phyloP scores from a whole-genome alignment of 2,329 filamentous ascomycete genomes.

The Aureobasidium sp. region DNA sequence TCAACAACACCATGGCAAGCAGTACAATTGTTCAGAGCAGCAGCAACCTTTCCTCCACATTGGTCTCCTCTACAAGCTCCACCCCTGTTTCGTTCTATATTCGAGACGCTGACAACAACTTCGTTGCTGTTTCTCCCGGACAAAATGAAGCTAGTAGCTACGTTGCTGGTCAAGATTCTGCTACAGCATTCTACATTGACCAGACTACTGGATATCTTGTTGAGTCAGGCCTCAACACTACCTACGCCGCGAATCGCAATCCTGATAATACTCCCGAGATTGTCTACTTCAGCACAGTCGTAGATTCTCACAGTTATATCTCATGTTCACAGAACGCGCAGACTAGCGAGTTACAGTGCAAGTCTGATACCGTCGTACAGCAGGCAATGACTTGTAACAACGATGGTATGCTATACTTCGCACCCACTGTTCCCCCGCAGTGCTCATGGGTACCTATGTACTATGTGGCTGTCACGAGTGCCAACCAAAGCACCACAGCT shows the following conservation, averaged over 20 bases:
- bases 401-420: slow-evolving; percentile 4
- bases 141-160: background rate
- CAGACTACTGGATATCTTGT: background rate
- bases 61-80: background rate
- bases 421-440: background rate
- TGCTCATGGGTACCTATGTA: background rate
- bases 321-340: background rate
- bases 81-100: background rate
- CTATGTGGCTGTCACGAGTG: background rate
- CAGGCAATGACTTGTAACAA: slow-evolving; percentile 7
- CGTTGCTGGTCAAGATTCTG: background rate
- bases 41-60: background rate
- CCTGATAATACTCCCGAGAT: background rate
- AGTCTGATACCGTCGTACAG: background rate
- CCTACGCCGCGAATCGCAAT: background rate
- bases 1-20: background rate
- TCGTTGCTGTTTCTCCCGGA: background rate
- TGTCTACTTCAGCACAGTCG: slow-evolving; percentile 3
- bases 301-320: background rate
- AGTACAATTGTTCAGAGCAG: background rate
- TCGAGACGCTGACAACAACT: background rate
- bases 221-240: background rate
- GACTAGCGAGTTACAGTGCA: background rate
- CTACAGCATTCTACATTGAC: slow-evolving; percentile 5
- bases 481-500: background rate